A percentile compares a stretch with the other conserved stretches of the same genome.
phyloP scores from a whole-genome alignment of 352 stramenopile genomes.

The Blastocystis sp. region DNA sequence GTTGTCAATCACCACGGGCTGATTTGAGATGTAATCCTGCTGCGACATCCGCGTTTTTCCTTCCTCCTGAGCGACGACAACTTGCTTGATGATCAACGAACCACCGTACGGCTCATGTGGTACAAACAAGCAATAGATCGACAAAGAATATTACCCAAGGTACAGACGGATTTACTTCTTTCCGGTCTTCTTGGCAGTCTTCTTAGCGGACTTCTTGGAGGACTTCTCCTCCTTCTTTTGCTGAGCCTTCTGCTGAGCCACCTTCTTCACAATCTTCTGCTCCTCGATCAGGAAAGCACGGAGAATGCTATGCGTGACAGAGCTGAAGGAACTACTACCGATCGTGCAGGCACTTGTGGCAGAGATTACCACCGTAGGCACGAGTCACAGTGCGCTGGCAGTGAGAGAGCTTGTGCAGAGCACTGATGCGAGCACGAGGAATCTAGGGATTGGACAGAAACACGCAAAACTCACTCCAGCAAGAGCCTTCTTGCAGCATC shows the following conservation, averaged over 20 bases:
- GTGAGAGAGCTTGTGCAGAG: conserved; percentile 85
- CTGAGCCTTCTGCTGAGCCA: conserved; percentile 91
- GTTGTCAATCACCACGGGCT: conserved; percentile 85
- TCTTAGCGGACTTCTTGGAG: conserved; percentile 38
- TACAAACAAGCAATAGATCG: conserved; percentile 32
- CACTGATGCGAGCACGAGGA: conserved; percentile 76
- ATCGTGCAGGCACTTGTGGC: conserved; percentile 89
- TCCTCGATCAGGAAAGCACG: conserved; percentile 98
- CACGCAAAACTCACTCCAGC: conserved; percentile 54
- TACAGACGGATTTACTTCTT: conserved; percentile 50
- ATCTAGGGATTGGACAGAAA: conserved; percentile 14
- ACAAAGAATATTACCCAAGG: conserved; percentile 29
- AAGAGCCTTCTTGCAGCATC: conserved; percentile 91
- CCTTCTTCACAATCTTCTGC: conserved; percentile 99
- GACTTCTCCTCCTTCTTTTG: conserved; percentile 78
- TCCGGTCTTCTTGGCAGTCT: conserved; percentile 44
- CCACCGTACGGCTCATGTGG: neutral
- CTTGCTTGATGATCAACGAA: conserved; percentile 2
- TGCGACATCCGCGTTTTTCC: conserved; percentile 45
- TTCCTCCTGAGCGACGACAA: neutral
- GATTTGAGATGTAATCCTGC: conserved; percentile 71
- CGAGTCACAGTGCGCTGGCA: conserved; percentile 91
- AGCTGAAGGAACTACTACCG: conserved; percentile 74
- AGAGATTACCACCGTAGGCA: conserved; percentile 93
- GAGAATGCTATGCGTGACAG: conserved; percentile 83